Evolutionary conservation across 768 basidiomycete species (phyloP), one percentile per base, ranked within the genome.

Genomic region (Termitomyces sp.): DNA sequence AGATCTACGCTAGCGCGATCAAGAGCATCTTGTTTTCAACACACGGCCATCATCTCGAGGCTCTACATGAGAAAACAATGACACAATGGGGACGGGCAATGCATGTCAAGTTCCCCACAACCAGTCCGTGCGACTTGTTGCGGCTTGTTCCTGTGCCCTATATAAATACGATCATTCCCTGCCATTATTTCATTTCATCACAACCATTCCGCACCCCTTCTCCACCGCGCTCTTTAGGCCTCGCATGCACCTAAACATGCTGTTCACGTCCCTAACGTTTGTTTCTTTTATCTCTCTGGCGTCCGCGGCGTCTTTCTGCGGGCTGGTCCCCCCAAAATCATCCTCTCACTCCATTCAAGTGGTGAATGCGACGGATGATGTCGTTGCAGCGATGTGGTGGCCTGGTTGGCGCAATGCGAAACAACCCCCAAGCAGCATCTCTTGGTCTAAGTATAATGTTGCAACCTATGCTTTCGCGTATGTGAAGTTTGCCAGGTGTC

Each of bases 301-400:
- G 43, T 62, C 60, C 9, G 66, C 72, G 36, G 66, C 66, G 23
- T 66, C 69, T 4, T 58, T 49, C 22, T 76, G 74, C 61, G 66
- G 69, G 46, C 65, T 73, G 46, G 64, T 68, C 35, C 69, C 70
- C 12, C 72, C 68, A 5, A 63, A 49, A 54, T 52, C 54, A 25
- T 42, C 16, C 13, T 35, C 36, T 4, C 51, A 41, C 20, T 35
- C 25, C 42, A 35, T 12, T 25, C 50, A 15, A 16, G 35, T 52
- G 18, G 52, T 44, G 25, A 50, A 43, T 38, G 42, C 52, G 25
- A 48, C 57, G 12, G 66, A 62, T 4, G 70, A 72, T 31, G 71
- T 75, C n/a, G 59, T 84, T 16, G 75, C 80, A 3, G 69, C 79
- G 31, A 76, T 77, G 2, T 86, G 82, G 82, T 83, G 78, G 59